A percentile compares a stretch with the other conserved stretches of the same genome.
These are phyloP conservation scores for Plasmodium gonderi DNA, from an alignment of 169 alveolate species.

Conservation along the genomic window DNA sequence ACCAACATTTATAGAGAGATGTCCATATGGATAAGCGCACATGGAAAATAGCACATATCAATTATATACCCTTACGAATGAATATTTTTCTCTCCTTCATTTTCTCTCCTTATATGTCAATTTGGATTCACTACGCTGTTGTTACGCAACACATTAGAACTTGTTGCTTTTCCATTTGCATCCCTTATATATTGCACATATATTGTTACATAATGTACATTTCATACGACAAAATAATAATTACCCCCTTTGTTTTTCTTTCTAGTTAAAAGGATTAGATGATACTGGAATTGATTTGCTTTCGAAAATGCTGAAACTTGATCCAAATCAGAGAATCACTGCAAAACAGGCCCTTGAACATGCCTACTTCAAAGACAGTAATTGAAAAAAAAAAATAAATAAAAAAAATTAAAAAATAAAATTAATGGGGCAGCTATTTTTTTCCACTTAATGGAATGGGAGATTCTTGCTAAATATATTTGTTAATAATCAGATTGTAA, in stretches of 20 bases:
- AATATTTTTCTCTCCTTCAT: no score
- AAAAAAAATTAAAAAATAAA: no score
- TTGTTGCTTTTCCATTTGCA: not conserved
- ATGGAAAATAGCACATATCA: not conserved
- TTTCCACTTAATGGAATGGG: no score
- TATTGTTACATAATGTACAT: not conserved
- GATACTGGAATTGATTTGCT: slow-evolving; percentile 92
- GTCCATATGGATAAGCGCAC: not conserved
- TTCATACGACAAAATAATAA: not conserved
- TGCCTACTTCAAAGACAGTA: slow-evolving; percentile 92
- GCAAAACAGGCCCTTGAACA: slow-evolving; percentile 96
- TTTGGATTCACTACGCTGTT: not conserved
- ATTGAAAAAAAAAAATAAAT: slow-evolving; percentile 4
- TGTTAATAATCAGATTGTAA: not conserved
- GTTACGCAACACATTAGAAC: not conserved
- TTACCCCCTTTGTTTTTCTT: slow-evolving; percentile 72
- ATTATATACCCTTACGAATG: no score
- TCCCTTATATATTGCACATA: not conserved
- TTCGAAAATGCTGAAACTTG: slow-evolving; percentile 93
- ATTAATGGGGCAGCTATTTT: no score
- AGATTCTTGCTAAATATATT: not conserved
- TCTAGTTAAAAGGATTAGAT: slow-evolving; percentile 80
- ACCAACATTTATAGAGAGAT: not conserved
- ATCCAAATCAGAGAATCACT: slow-evolving; percentile 95
- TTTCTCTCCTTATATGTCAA: not conserved